phyloP scores from a whole-genome alignment of 2,329 filamentous ascomycete species.

The Pseudocercospora fijiensis region DNA sequence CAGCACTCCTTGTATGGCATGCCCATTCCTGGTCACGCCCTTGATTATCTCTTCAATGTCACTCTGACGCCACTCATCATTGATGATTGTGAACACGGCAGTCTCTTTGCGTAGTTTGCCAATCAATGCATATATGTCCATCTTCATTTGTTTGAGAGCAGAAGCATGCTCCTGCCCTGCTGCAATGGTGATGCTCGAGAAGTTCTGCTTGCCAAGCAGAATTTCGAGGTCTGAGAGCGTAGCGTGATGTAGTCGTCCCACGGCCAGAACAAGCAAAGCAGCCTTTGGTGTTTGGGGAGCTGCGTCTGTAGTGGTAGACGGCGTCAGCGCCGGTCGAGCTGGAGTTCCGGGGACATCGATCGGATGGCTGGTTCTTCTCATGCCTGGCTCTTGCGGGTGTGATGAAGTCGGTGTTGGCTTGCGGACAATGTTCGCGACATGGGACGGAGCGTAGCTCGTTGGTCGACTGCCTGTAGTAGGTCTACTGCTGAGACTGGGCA shows the following conservation, averaged over 20 bases:
- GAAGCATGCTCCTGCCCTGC: slow-evolving; percentile 22
- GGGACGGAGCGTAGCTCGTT: slow-evolving; percentile 17
- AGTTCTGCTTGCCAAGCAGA: slow-evolving; percentile 21
- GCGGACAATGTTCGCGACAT: slow-evolving; percentile 14
- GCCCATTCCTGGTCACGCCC: slow-evolving; percentile 18
- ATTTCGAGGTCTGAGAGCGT: slow-evolving; percentile 25
- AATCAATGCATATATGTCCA: slow-evolving; percentile 28
- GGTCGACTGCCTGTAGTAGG: slow-evolving; percentile 6
- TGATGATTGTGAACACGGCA: slow-evolving; percentile 25
- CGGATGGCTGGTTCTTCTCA: slow-evolving; percentile 4
- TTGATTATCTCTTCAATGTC: slow-evolving; percentile 22
- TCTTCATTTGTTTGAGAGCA: slow-evolving; percentile 29
- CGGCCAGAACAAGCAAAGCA: slow-evolving; percentile 20
- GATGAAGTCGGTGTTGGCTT: slow-evolving; percentile 7
- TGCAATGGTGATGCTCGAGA: slow-evolving; percentile 20
- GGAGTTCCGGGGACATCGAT: slow-evolving; percentile 5
- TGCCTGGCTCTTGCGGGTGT: slow-evolving; percentile 7
- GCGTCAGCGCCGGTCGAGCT: neutral
- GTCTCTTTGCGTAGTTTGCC: slow-evolving; percentile 29
- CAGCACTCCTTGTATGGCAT: slow-evolving; percentile 30
- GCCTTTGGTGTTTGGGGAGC: slow-evolving; percentile 14
- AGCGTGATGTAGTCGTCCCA: slow-evolving; percentile 13
- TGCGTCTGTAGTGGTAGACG: neutral
- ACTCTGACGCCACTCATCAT: slow-evolving; percentile 23
- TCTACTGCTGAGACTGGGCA: neutral